Evolutionary conservation across 805 yeast species (phyloP), one percentile per base, ranked within the genome.

Genomic region (Candida jianshihensis): DNA sequence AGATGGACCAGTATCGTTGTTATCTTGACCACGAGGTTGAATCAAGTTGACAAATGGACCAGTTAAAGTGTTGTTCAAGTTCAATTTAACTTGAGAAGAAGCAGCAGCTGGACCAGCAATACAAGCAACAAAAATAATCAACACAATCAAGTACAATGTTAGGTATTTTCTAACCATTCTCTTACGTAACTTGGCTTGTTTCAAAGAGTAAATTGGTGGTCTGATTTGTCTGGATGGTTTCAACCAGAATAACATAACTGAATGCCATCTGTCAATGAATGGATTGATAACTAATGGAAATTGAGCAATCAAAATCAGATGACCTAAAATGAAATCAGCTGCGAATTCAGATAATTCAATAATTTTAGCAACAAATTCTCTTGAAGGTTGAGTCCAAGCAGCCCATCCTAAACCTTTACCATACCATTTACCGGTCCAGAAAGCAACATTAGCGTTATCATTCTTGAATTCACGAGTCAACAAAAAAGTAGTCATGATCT

Each of bases 351-450:
- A 86, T 71, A 85, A 64, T 68, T 92, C 99, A 51, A 90, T 85
- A 45, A 81, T 73, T 75, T 92, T 92, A 49, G 97, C 97, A 54
- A 78, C 73, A 57, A 86, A 86, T 69, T 92, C 99, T 73, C 99
- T 86, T 36, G 84, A 58, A 44, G 98, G 98, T 69, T 90, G 97
- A 24, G 97, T 81, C 72, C 84, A 75, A 16, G 97, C 96, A 74
- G 81, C 78, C 77, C 81, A 78, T 41, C 97, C 98, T 63, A 90
- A 66, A 56, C 95, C 92, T 42, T 85, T 71, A 41, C 95, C 92
- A 62, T 89, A 88, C 99, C 99, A 92, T 66, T 88, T 89, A 73
- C 99, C 99, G 40, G 96, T 85, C 99, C 99, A 92, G 94, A 95
- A 92, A 20, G 98, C 97, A 51, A 95, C 83, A 69, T 92, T 92